Evolutionary conservation across 176 grass and related monocot genomes (phyloP), one percentile per base, ranked within the genome.

Genomic region (Cocos nucifera): DNA sequence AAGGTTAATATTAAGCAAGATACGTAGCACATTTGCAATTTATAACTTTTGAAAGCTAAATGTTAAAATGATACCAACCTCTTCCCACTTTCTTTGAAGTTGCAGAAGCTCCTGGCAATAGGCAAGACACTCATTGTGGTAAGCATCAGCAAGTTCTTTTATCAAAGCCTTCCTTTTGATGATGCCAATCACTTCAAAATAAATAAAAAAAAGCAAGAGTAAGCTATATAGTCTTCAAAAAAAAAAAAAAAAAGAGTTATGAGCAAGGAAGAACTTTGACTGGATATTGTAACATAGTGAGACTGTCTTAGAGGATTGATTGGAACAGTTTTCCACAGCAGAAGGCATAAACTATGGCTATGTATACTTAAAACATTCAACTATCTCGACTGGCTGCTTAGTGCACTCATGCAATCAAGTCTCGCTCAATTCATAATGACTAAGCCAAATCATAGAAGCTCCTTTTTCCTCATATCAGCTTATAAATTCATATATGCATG

Each of bases 161-260:
- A 96, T 96, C 65, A 87, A 73, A 9, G 83, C 83, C 72, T 74
- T 90, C 75, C 86, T 90, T 86, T 85, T 87, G 62, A 96, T 90
- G 74, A 96, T 80, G 15, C 86, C 86, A 30, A 90, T 82, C 86
- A 96, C 92, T 96, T 64, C 17, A 69, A 77, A 71, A n/a, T 20
- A 80, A 56, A n/a, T n/a, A n/a, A 21, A 4, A 32, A 23, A 54
- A 4, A 32, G 6, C 19, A 12, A 56, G 55, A 27, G 8, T 54
- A 53, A 55, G 4, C 8, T 61, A 67, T n/a, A 79, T 54, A 66
- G 24, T 49, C 56, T 19, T 2, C 5, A 4, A 65, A 44, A 2
- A 24, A 54, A 22, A 23, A 3, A 23, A 23, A 21, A 21, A 21
- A 21, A 21, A 21, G n/a, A n/a, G 49, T 64, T n/a, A 58, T 20